Evolutionary conservation across 192 early-diverging fungal species (phyloP).

Genomic region (Phlyctochytrium bullatum): DNA sequence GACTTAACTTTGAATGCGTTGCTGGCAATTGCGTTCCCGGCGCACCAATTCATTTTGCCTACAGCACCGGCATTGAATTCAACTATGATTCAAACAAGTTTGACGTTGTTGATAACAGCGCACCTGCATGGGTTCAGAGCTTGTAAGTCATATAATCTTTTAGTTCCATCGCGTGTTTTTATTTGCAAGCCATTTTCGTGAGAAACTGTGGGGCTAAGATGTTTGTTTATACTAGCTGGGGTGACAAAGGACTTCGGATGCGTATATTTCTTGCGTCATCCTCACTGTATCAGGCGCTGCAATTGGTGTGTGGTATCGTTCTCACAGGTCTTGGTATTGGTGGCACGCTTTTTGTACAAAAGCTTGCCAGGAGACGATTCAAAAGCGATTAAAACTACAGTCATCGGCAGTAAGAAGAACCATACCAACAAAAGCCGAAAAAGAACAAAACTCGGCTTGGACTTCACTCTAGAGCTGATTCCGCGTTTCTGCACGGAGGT

Average conservation of each 20-base stretch:
- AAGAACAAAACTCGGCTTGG: no score
- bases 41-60: conserved; percentile 43
- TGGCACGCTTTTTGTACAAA: conserved; percentile 13
- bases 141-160: conserved; percentile 12
- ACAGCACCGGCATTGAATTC: conserved; percentile 48
- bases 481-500: no score
- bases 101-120: conserved; percentile 41
- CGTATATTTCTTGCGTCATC: conserved; percentile 33
- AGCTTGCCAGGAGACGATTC: conserved; percentile 19
- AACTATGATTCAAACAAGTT: conserved; percentile 32
- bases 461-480: no score
- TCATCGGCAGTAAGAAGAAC: neutral
- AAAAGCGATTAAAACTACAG: conserved; percentile 15
- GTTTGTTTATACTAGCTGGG: neutral
- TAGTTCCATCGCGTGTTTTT: neutral
- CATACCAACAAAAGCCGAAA: no score
- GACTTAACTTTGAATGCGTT: conserved; percentile 20
- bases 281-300: conserved; percentile 33
- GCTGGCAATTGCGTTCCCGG: conserved; percentile 29
- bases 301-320: conserved; percentile 32
- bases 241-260: conserved; percentile 19
- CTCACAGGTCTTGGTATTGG: conserved; percentile 19
- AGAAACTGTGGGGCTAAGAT: no score
- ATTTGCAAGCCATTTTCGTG: no score
- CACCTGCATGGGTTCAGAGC: conserved; percentile 44